Percentiles rank a stretch among this genome's conserved stretches.
Conservation (phyloP, 2,329 filamentous ascomycete species). For the Penicillium sp. region DNA sequence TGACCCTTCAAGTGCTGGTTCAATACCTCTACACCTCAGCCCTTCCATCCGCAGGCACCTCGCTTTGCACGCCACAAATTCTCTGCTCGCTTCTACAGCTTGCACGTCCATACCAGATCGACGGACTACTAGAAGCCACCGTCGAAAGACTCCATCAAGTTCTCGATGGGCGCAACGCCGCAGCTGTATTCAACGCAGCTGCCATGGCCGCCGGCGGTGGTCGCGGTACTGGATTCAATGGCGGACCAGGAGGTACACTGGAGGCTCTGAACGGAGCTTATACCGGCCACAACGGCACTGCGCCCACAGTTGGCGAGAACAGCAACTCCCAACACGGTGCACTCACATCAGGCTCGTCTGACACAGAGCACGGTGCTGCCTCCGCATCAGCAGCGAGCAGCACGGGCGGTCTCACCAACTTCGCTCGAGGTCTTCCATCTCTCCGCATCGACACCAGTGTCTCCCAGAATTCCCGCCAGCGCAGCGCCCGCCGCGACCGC, state of each 20-base stretch:
- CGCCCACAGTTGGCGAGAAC: conserved; percentile 21
- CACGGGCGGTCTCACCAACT: conserved; percentile 24
- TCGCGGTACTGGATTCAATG: conserved; percentile 70
- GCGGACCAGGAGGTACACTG: conserved; percentile 49
- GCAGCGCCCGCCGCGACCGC: conserved; percentile 28
- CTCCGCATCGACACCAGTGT: conserved; percentile 44
- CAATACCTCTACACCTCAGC: conserved; percentile 93
- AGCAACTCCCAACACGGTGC: conserved; percentile 29
- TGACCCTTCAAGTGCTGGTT: conserved; percentile 84
- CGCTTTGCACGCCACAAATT: conserved; percentile 88
- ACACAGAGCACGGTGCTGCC: conserved; percentile 36
- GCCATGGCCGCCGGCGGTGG: conserved; percentile 97
- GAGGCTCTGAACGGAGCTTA: conserved; percentile 43
- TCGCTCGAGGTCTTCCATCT: conserved; percentile 31
- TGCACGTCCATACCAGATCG: conserved; percentile 86
- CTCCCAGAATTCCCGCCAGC: conserved; percentile 24
- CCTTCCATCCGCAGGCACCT: conserved; percentile 70
- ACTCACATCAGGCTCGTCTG: conserved; percentile 38
- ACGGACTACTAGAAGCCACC: conserved; percentile 87
- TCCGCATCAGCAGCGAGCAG: conserved; percentile 31
- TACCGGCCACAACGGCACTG: conserved; percentile 23
- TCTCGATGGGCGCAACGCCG: conserved; percentile 89
- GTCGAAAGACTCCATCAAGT: conserved; percentile 86
- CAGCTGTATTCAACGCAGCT: conserved; percentile 95
- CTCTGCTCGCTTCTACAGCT: conserved; percentile 93